These are phyloP conservation scores for Phialocephala subalpina DNA, from an alignment of 2,329 filamentous ascomycete genomes.

Conservation along the genomic window DNA sequence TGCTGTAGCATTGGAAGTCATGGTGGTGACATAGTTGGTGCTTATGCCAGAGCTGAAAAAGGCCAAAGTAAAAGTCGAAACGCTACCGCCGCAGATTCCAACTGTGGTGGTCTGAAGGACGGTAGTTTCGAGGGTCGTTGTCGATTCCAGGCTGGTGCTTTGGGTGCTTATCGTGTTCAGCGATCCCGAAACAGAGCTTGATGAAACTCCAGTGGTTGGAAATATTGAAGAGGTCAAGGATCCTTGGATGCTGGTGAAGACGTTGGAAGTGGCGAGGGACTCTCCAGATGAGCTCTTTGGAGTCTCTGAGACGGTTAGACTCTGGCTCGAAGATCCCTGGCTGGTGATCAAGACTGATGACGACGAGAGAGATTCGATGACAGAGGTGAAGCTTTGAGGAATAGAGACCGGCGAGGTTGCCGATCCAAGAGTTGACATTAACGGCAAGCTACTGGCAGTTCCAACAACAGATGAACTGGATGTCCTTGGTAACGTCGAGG, in stretches of 20 bases:
- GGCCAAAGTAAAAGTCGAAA: not conserved
- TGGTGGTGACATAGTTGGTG: not conserved
- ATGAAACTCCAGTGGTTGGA: not conserved
- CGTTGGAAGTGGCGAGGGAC: not conserved
- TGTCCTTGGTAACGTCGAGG: too few species aligned
- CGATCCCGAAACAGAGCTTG: not conserved
- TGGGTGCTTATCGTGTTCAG: not conserved
- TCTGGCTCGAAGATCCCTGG: not conserved
- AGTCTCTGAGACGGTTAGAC: not conserved
- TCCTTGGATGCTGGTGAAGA: not conserved
- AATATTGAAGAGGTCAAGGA: not conserved
- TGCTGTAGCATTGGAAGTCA: not conserved
- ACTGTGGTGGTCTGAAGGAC: not conserved
- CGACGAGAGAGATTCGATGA: not conserved
- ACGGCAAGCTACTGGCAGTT: not conserved
- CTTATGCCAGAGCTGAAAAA: not conserved
- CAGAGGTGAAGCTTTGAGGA: not conserved
- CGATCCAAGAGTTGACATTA: not conserved
- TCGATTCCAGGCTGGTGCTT: not conserved
- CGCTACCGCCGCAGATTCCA: not conserved
- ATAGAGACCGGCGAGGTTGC: not conserved
- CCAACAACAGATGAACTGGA: not conserved
- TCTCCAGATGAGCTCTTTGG: not conserved
- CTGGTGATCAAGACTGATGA: not conserved
- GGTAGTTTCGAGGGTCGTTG: not conserved